Evolutionary conservation across 805 yeast genomes (phyloP), one percentile per base, ranked within the genome.

Genomic region (Saccharomyces paradoxus): DNA sequence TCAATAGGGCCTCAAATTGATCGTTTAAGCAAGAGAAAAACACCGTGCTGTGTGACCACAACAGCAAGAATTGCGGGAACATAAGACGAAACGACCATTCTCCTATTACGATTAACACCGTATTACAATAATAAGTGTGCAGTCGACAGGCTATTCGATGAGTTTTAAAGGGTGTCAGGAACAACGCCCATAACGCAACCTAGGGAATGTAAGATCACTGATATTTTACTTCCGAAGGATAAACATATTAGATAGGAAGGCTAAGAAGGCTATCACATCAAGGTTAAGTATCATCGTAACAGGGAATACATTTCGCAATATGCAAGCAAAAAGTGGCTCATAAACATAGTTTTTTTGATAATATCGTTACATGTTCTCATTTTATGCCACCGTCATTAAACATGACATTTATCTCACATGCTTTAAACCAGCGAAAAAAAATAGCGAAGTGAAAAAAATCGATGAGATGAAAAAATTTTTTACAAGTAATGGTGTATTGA

Each of bases 41-140:
- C 46, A 29, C 50, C 24, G 21, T n/a, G 31, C 50, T 27, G 54
- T 24, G 32, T 52, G 30, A 31, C 52, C 28, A 44, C 37, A 21
- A 21, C 31, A 46, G 30, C 49, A 50, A 28, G 17, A 46, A 46
- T 46, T 29, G 17, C 37, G 28, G 44, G 27, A 50, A 26, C 53
- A 32, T 28, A 41, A 48, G 46, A 32, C 7, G 41, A 3, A 17
- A 8, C 22, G 5, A 24, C 24, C 6, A 37, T 10, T n/a, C 7
- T 17, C 17, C 10, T 17, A 3, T 22, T 9, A 8, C 8, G 24
- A 17, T 17, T 17, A 17, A 1, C 12, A 21, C 44, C 22, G 13
- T 37, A 2, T 17, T 10, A 10, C 2, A 17, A 9, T 17, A 12
- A 9, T 9, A 37, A 17, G 12, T 10, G 17, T 37, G 24, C 24